phyloP scores from a whole-genome alignment of 192 early-diverging fungal species.

The Backusella parvicylindrica region DNA sequence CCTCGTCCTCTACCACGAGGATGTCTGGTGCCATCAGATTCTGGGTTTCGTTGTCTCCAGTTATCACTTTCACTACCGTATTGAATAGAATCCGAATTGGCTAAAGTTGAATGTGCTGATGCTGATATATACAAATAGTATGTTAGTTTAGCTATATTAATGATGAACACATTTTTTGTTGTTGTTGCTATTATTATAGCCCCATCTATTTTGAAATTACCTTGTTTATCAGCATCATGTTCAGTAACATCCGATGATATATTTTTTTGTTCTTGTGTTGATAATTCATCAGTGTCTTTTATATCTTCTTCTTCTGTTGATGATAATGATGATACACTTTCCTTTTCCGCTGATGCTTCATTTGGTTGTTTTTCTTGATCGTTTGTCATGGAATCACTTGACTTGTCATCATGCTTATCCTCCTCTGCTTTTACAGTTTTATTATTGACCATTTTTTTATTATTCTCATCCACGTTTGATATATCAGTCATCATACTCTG shows the following conservation, averaged over 20 bases:
- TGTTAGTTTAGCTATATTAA: background rate
- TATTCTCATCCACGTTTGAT: background rate
- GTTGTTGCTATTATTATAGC: too few species aligned
- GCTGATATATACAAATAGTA: background rate
- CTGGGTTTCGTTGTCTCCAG: background rate
- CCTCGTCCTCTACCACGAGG: conserved; percentile 6
- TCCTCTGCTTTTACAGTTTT: too few species aligned
- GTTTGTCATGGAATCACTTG: background rate
- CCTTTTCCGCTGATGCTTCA: background rate
- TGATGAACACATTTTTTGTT: too few species aligned
- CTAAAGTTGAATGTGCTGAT: background rate
- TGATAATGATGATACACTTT: background rate
- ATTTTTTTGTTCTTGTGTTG: background rate
- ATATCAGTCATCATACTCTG: background rate
- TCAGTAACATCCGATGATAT: background rate
- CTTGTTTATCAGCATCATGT: background rate
- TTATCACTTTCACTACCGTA: background rate
- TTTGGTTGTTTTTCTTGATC: background rate
- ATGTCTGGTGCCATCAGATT: background rate
- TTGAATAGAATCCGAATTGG: background rate
- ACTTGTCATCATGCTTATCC: background rate
- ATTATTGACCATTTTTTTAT: too few species aligned
- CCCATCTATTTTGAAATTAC: background rate
- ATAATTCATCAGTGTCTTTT: too few species aligned
- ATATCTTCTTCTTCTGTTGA: background rate